Evolutionary conservation across 371 early-diverging fungal genomes (phyloP).

Genomic region (Dipsacomyces acuminosporus): DNA sequence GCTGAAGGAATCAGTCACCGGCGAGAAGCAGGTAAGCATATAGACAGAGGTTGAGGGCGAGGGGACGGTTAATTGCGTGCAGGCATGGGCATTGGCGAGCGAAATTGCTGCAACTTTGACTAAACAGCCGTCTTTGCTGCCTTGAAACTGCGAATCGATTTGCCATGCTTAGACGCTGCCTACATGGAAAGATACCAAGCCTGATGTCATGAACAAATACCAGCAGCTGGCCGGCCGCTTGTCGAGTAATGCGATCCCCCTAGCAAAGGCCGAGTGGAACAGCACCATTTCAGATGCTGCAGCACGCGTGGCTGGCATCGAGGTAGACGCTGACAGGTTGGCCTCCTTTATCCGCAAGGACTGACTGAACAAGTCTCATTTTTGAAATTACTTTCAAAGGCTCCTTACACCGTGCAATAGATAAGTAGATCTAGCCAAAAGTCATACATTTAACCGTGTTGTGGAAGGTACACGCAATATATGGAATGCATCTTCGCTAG

Average conservation of each 20-base stretch:
- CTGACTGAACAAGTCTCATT: no score
- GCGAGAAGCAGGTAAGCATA: slow-evolving; percentile 14
- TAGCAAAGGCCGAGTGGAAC: slow-evolving; percentile 40
- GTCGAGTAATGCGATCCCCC: slow-evolving; percentile 25
- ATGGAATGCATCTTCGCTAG: no score
- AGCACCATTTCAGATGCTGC: slow-evolving; percentile 9
- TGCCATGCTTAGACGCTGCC: slow-evolving; percentile 5
- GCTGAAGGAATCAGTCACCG: slow-evolving; percentile 11
- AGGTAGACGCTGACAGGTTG: slow-evolving; percentile 14
- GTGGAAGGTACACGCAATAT: no score
- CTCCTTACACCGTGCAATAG: slow-evolving; percentile 1
- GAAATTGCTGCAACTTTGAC: no score
- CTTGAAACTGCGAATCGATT: no score
- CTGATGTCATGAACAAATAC: slow-evolving; percentile 19
- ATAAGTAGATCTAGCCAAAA: no score
- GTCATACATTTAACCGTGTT: no score
- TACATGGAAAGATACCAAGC: slow-evolving; percentile 13
- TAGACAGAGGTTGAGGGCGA: no score
- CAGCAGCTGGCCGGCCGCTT: slow-evolving; percentile 20
- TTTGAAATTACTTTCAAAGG: neutral
- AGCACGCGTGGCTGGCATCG: slow-evolving; percentile 3
- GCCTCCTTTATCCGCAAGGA: slow-evolving; percentile 4
- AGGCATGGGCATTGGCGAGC: no score
- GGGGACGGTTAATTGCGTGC: no score
- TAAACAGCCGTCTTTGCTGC: neutral